Evolutionary conservation across 306 rosid genomes (phyloP), one percentile per base, ranked within the genome.

Genomic region (Sindora glabra): DNA sequence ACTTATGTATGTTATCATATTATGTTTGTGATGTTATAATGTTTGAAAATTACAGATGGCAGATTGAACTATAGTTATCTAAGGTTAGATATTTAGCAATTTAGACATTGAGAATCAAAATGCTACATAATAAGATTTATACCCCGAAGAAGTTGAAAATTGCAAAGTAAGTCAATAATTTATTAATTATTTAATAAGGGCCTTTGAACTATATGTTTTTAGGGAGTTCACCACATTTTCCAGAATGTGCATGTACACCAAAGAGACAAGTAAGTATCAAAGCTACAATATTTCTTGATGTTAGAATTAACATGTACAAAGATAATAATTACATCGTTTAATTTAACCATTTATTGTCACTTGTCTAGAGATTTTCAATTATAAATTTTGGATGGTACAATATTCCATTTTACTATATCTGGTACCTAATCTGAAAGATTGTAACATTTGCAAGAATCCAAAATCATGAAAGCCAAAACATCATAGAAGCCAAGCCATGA

Each of bases 181-280:
- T 65, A 55, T 14, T 56, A 77, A 18, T 74, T 92, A 88, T 96
- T 88, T 92, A 77, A 92, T 32, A 41, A 83, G 48, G 67, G 79
- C 82, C 67, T 62, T 91, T 52, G 86, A 84, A 68, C 98, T 96
- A 62, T 76, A 77, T 17, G 95, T 81, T 36, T n/a, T 78, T 75
- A 92, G 74, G 8, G 98, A 72, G 81, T 92, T 95, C 79, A 92
- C 77, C 3, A 83, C 86, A 78, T 69, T 92, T 53, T 94, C 96
- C 64, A 89, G 95, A 96, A 89, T 89, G 49, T 89, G 94, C 68
- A 92, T 78, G 48, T 92, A 92, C 7, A 10, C 84, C 79, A 92
- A 59, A 56, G 95, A 92, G 63, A 96, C 99, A 73, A 89, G 77
- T 5, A 86, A 60, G 89, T 90, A 63, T 90, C 95, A 38, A 79